These are phyloP conservation scores for Salix koriyanagi DNA, from an alignment of 345 rosid species.

Conservation along the genomic window DNA sequence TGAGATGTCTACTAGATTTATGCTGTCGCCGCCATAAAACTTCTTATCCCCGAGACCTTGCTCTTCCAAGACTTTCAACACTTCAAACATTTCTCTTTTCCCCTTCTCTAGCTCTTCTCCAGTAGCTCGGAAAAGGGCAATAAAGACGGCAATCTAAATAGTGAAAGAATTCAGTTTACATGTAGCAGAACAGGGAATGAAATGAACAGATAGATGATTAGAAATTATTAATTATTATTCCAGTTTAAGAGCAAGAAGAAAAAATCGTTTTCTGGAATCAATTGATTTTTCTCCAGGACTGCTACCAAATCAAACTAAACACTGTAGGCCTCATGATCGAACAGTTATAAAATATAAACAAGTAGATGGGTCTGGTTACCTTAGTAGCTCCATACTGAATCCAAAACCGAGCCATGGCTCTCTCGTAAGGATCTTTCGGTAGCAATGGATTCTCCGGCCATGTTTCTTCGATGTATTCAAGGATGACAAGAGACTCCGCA, in stretches of 20 bases:
- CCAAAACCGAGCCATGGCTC: constrained; percentile 19
- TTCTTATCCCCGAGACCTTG: constrained; percentile 9
- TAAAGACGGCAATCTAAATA: neutral
- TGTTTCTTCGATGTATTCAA: constrained; percentile 18
- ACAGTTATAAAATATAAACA: neutral
- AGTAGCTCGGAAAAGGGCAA: neutral
- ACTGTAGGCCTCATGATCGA: neutral
- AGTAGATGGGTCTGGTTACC: neutral
- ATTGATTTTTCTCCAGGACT: too few relatives aligned
- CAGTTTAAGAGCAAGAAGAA: too few relatives aligned
- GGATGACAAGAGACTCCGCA: constrained; percentile 5
- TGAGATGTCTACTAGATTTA: constrained; percentile 1
- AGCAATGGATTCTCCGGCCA: constrained; percentile 17
- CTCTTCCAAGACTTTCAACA: constrained; percentile 8
- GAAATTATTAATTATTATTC: neutral
- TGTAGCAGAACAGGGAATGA: neutral
- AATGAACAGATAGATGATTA: neutral
- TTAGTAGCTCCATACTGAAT: neutral
- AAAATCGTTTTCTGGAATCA: too few relatives aligned
- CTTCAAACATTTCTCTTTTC: neutral
- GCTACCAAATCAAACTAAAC: neutral
- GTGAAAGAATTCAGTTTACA: neutral
- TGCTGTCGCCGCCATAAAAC: constrained; percentile 11
- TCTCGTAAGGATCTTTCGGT: constrained; percentile 8
- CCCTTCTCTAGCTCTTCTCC: constrained; percentile 12